Evolutionary conservation across 176 grass and related monocot genomes (phyloP).

Genomic region (Alloteropsis semialata): DNA sequence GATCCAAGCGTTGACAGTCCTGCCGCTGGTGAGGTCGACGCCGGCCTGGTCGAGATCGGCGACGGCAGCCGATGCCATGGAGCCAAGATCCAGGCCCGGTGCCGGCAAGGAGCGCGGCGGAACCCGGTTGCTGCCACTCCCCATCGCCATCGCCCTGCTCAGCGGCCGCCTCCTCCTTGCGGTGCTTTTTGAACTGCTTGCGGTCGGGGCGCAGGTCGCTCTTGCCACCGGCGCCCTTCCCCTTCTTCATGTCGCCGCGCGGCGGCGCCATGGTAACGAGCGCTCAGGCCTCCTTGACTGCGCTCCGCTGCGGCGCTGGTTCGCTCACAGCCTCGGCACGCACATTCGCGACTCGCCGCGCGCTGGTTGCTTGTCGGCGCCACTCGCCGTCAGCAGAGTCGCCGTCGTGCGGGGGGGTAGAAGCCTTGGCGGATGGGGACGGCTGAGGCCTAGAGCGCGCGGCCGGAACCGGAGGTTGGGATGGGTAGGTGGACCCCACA

Average conservation of each 20-base stretch:
- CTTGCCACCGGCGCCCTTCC: conserved; percentile 27
- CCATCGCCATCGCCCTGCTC: conserved; percentile 1
- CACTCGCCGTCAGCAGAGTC: conserved; percentile 3
- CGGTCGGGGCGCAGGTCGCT: conserved; percentile 28
- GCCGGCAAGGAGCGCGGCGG: conserved; percentile 49
- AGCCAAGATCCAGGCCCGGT: conserved; percentile 71
- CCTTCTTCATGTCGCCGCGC: conserved; percentile 52
- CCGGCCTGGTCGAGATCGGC: conserved; percentile 45
- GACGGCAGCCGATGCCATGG: conserved; percentile 60
- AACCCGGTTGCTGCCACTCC: not conserved
- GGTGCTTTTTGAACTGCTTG: conserved; percentile 50
- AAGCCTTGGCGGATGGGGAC: too few relatives aligned
- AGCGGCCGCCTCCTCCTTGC: conserved; percentile 38
- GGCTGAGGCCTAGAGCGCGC: too few relatives aligned
- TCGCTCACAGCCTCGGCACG: too few relatives aligned
- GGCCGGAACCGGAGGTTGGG: too few relatives aligned
- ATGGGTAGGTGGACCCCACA: too few relatives aligned
- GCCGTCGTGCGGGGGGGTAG: not conserved
- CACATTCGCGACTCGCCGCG: too few relatives aligned
- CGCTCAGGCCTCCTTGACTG: not conserved
- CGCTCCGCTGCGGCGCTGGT: too few relatives aligned
- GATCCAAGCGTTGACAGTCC: conserved; percentile 77
- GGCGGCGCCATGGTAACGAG: conserved; percentile 53
- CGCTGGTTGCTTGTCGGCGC: not conserved
- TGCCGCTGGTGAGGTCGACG: conserved; percentile 62